These are phyloP conservation scores for Phytopythium aichiense DNA, from an alignment of 352 stramenopile species.

Conservation along the genomic window DNA sequence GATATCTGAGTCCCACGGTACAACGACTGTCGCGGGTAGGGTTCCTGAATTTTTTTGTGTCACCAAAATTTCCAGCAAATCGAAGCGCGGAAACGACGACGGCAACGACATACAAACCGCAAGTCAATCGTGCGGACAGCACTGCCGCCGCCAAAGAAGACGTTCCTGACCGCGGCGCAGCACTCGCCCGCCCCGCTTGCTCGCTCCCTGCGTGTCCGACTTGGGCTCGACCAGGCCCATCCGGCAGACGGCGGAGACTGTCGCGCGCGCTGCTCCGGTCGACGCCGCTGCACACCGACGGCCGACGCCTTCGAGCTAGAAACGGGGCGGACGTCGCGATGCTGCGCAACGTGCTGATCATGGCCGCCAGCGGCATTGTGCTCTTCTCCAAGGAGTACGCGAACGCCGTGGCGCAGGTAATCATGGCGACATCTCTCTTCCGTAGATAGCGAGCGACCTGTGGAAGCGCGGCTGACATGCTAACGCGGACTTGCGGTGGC, in stretches of 20 bases:
- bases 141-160: background rate
- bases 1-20: slow-evolving; percentile 5
- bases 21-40: slow-evolving; percentile 9
- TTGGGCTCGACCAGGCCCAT: background rate
- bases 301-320: background rate
- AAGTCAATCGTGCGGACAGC: background rate
- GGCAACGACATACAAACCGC: background rate
- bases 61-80: slow-evolving; percentile 4
- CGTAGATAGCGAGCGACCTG: background rate
- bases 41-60: slow-evolving; percentile 12
- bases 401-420: slow-evolving; percentile 81
- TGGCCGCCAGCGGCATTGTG: slow-evolving; percentile 89
- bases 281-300: background rate
- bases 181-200: too few relatives aligned
- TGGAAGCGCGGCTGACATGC: background rate
- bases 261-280: background rate
- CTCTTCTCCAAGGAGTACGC: slow-evolving; percentile 92
- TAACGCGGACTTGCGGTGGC: background rate
- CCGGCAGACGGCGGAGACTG: background rate
- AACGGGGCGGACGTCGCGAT: slow-evolving; percentile 29
- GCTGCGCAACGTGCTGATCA: slow-evolving; percentile 92
- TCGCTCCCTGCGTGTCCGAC: background rate
- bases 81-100: background rate
- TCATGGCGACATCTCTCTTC: background rate
- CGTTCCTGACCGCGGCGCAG: background rate